Base-by-base conservation (phyloP, 1,284 basidiomycete species). In the Tylopilus sp. region DNA sequence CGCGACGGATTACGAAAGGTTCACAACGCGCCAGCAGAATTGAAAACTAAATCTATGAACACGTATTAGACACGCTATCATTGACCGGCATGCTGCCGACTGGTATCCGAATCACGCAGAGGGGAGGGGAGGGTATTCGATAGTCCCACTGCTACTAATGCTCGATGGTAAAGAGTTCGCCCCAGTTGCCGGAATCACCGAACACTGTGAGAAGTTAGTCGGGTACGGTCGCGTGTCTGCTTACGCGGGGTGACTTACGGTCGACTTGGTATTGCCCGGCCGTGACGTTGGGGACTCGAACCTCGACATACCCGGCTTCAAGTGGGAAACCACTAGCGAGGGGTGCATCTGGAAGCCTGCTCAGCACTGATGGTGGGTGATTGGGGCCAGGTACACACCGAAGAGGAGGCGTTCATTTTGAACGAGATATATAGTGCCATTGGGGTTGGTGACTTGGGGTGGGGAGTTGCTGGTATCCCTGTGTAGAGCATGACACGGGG, bases 391-490 rank as follows among this genome's bases (percentile, higher is more conserved):
- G 46, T n/a, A 53, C 68, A 46, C 52, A 74, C 74, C 23, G 29
- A 66, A 52, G 15, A 64, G 60, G 16, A 65, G 59, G 6, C 58
- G 19, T 3, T 39, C 48, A 15, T 59, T 57, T 19, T 57, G 55
- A 36, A 67, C 62, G 40, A 74, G 68, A 41, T 66, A 57, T 39
- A 74, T 65, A 35, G 31, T 37, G 33, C 72, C 70, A 1, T 41
- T 19, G 26, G 55, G 52, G 57, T 74, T 73, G 30, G 74, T 74
- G 51, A 75, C 70, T n/a, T 64, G 41, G 4, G 38, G 30, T 34
- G 71, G 71, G 19, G 59, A 52, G 26, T 50, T 47, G 18, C 56
- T 57, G 30, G 54, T 57, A 51, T 74, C 64, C 74, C 74, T 76
- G 49, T 23, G 19, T 16, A 46, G 25, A 25, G 39, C 18, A 15